Conservation (phyloP, 2,329 filamentous ascomycete species). For the Clonostachys solani region DNA sequence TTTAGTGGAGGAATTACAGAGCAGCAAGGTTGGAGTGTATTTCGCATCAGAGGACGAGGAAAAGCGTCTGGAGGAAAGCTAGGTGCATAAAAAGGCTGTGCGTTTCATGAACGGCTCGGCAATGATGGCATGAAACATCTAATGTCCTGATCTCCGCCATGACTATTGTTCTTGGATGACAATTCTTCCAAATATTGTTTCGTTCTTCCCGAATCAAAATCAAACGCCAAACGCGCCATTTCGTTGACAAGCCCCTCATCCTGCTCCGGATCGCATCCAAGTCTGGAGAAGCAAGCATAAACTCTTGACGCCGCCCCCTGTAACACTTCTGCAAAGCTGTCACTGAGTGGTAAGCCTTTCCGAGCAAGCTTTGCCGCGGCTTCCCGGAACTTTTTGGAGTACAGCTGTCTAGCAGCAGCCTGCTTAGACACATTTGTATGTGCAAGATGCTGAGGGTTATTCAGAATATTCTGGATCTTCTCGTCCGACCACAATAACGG, state of each 20-base stretch:
- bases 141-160: no score
- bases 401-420: background rate
- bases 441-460: background rate
- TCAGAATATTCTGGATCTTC: background rate
- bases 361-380: background rate
- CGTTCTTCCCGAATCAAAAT: background rate
- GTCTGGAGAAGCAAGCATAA: constrained; percentile 6
- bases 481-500: constrained; percentile 9
- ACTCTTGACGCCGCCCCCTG: constrained; percentile 11
- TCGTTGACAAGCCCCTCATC: background rate
- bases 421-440: background rate
- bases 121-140: no score
- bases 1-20: no score
- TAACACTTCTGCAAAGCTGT: constrained; percentile 6
- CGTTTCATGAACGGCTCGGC: no score
- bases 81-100: no score
- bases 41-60: no score
- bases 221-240: background rate
- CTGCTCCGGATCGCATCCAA: background rate
- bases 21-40: no score
- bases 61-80: no score
- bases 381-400: background rate
- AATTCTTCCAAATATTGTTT: background rate
- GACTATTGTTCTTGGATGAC: no score
- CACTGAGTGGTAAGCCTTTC: background rate